These are phyloP conservation scores for Fusarium sp. DNA, from an alignment of 2,329 filamentous ascomycete genomes.

Conservation along the genomic window DNA sequence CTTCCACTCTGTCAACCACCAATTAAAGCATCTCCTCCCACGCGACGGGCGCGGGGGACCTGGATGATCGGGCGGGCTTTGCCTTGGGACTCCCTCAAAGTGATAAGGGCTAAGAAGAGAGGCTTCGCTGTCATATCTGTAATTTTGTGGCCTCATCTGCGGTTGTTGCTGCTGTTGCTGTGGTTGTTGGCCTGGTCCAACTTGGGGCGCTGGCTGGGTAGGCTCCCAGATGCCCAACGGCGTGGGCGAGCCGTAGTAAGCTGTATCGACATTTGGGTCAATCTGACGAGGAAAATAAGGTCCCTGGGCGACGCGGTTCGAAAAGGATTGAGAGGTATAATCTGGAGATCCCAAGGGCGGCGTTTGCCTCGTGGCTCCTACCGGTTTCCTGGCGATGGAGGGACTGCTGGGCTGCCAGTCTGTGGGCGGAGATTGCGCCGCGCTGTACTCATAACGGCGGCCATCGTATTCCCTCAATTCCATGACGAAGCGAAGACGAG, in stretches of 20 bases:
- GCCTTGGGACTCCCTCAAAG: not conserved
- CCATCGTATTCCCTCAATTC: conserved; percentile 31
- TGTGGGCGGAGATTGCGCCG: conserved; percentile 18
- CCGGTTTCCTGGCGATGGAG: conserved; percentile 31
- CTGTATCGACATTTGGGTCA: conserved; percentile 17
- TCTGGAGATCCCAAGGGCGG: conserved; percentile 28
- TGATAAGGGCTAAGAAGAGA: conserved; percentile 23
- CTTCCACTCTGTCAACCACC: conserved; percentile 37
- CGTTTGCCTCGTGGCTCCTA: conserved; percentile 4
- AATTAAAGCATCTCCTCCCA: conserved; percentile 3
- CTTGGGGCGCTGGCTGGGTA: conserved; percentile 7
- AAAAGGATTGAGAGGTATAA: conserved; percentile 13
- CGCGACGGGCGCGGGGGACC: not conserved
- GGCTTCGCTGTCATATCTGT: conserved; percentile 30
- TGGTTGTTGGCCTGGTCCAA: not conserved
- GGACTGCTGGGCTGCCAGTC: conserved; percentile 33
- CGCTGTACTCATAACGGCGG: conserved; percentile 1
- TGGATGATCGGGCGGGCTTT: not conserved
- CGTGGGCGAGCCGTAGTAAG: conserved; percentile 29
- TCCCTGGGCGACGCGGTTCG: conserved; percentile 15
- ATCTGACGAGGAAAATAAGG: conserved; percentile 26
- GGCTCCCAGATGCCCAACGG: conserved; percentile 36
- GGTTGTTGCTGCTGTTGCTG: not conserved
- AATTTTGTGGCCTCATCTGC: conserved; percentile 16
- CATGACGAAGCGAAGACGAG: conserved; percentile 17